Evolutionary conservation across 2,329 filamentous ascomycete genomes (phyloP), one percentile per base, ranked within the genome.

Genomic region (Colletotrichum shisoi): DNA sequence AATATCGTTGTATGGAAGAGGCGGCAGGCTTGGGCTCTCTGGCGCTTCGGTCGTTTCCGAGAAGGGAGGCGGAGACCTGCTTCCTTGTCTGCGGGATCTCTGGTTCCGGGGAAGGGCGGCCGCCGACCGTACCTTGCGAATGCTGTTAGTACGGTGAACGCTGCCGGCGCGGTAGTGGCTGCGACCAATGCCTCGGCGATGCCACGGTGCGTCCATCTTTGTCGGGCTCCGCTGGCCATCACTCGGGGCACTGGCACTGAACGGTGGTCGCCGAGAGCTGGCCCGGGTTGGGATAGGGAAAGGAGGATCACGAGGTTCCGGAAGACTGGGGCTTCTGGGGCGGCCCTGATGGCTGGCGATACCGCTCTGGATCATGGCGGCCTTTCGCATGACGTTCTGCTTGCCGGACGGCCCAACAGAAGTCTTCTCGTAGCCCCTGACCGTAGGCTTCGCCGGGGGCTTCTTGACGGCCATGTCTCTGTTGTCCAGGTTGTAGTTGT

Each of bases 221-320:
- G 90, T 93, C 1, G 93, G 93, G 74, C 92, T 97, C 70, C 88
- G 85, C 46, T 88, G 89, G 3, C 91, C 91, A 69, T 97, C 93
- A 69, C 86, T 87, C 0, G 84, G 83, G 3, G 83, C 82, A 75
- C 91, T 93, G 57, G 85, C 81, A 71, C 85, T 89, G 67, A 88
- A 78, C 0, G 88, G 86, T 24, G 89, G 85, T 73, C 90, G 89
- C 67, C 93, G 88, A 6, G 94, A 99, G 78, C 94, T 98, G 37
- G 92, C 91, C 63, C 95, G 85, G 3, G 89, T 90, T 0, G 95
- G 95, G 7, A 99, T 96, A 0, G 95, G 94, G 81, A 96, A 97
- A 0, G 95, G 95, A 34, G 95, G 94, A 59, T 87, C 83, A 37
- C 77, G 80, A 62, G 81, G 68, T 68, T 88, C 92, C 57, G 81